Evolutionary conservation across 768 basidiomycete genomes (phyloP), one percentile per base, ranked within the genome.

Genomic region (Ramaria rubella): DNA sequence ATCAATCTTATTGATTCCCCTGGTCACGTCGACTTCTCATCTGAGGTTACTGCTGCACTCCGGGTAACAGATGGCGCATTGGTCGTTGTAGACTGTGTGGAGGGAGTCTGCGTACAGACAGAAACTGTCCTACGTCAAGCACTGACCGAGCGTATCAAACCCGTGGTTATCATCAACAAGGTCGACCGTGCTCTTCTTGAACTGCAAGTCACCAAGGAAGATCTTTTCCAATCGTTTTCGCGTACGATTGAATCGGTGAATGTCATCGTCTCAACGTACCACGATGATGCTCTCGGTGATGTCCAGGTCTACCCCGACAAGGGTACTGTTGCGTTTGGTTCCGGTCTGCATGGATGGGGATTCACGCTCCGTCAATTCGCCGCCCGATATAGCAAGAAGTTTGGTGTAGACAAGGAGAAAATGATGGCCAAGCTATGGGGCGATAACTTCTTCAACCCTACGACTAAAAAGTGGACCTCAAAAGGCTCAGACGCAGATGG

Each of bases 1-100:
- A 97, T 99, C 81, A 99, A 99, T 78, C 77, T 99, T 77, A 98
- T 99, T 78, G 96, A 99, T 72, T 97, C 94, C 7, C 96, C 96
- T 53, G 96, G 96, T 67, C 96, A 99, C 83, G 96, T 99, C 73
- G 96, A 99, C 73, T 99, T 99, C 81, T 99, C 96, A 31, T 98
- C 96, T 52, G 96, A 99, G 75, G 96, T 99, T 66, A 99, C 96
- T 2, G 96, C 96, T 60, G 96, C 96, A 62, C 92, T 99, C 70
- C 96, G 96, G 77, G 96, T 99, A 68, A 99, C 96, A 61, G 96
- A 99, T 63, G 96, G 95, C 79, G 96, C 96, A 59, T 88, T 99
- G 64, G 96, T 99, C 67, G 96, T 99, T 72, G 96, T 99, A 68
- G 96, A 99, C 74, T 96, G 94, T 74, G 86, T 99, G 66, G 96